These are phyloP conservation scores for Polychaeton citri DNA, from an alignment of 2,329 filamentous ascomycete genomes.

Conservation along the genomic window DNA sequence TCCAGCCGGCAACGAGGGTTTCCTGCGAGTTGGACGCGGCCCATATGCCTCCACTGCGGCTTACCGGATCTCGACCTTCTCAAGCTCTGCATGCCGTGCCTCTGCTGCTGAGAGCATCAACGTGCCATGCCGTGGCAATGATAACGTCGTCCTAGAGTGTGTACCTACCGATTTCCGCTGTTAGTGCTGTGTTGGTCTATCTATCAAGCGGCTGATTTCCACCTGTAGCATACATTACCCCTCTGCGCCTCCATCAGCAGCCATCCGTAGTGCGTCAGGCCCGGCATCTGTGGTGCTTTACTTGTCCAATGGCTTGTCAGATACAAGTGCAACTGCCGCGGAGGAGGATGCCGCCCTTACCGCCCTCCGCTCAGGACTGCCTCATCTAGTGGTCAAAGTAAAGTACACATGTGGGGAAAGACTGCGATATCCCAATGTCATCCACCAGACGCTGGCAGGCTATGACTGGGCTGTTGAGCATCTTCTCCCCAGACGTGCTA, in stretches of 20 bases:
- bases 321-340: slow-evolving; percentile 17
- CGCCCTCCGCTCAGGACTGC: slow-evolving; percentile 23
- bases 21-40: too few relatives aligned
- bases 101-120: too few relatives aligned
- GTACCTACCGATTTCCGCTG: not conserved
- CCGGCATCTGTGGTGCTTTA: slow-evolving; percentile 20
- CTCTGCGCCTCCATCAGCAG: slow-evolving; percentile 1
- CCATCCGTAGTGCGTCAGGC: slow-evolving; percentile 17
- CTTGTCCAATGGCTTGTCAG: slow-evolving; percentile 26
- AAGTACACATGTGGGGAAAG: slow-evolving; percentile 25
- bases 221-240: not conserved
- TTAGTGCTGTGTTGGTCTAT: too few relatives aligned
- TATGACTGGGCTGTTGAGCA: slow-evolving; percentile 35
- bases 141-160: not conserved
- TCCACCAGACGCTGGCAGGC: slow-evolving; percentile 33
- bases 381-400: slow-evolving; percentile 29
- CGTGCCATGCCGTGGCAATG: too few relatives aligned
- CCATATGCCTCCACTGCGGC: too few relatives aligned
- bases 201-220: not conserved
- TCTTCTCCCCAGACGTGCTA: slow-evolving; percentile 16
- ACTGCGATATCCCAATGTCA: slow-evolving; percentile 29
- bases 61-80: too few relatives aligned
- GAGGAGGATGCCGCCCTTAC: slow-evolving; percentile 12
- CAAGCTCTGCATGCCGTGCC: too few relatives aligned
- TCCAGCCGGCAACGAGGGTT: too few relatives aligned